phyloP scores from a whole-genome alignment of 257 asterid species.

The Agastache rugosa region DNA sequence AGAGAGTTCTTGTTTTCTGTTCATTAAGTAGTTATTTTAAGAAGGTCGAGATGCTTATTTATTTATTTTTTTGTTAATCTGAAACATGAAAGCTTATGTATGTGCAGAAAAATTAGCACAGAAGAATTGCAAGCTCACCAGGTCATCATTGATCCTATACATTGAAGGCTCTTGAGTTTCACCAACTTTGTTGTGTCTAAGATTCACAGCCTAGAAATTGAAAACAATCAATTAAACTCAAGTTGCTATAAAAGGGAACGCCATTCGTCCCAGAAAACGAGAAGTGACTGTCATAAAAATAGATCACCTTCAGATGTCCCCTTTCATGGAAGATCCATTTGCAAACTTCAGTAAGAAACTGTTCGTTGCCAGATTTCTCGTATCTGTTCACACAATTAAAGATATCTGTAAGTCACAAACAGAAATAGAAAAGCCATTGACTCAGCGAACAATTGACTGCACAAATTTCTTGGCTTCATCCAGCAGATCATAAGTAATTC shows the following conservation, averaged over 20 bases:
- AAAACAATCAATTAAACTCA: constrained; percentile 24
- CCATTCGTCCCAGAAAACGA: constrained; percentile 13
- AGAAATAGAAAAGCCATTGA: constrained; percentile 19
- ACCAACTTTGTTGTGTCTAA: constrained; percentile 76
- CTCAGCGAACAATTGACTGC: not conserved
- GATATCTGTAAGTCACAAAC: constrained; percentile 36
- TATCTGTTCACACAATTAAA: constrained; percentile 51
- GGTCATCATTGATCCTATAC: constrained; percentile 80
- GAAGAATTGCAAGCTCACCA: constrained; percentile 34
- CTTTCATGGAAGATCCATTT: constrained; percentile 94
- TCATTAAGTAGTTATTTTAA: not conserved
- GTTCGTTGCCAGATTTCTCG: constrained; percentile 80
- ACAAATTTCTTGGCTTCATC: not conserved
- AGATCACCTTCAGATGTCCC: constrained; percentile 81
- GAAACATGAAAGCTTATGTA: not conserved
- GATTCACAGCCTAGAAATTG: constrained; percentile 64
- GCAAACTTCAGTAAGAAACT: constrained; percentile 73
- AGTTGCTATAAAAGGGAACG: not conserved
- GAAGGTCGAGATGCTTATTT: not conserved
- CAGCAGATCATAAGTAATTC: not conserved
- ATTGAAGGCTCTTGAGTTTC: constrained; percentile 76
- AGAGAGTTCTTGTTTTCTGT: not conserved
- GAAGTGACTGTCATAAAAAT: not conserved
- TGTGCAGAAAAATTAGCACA: not conserved
- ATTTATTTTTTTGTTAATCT: no score